These are phyloP conservation scores for Elasticomyces elasticus DNA, from an alignment of 495 filamentous ascomycete species.

Conservation along the genomic window DNA sequence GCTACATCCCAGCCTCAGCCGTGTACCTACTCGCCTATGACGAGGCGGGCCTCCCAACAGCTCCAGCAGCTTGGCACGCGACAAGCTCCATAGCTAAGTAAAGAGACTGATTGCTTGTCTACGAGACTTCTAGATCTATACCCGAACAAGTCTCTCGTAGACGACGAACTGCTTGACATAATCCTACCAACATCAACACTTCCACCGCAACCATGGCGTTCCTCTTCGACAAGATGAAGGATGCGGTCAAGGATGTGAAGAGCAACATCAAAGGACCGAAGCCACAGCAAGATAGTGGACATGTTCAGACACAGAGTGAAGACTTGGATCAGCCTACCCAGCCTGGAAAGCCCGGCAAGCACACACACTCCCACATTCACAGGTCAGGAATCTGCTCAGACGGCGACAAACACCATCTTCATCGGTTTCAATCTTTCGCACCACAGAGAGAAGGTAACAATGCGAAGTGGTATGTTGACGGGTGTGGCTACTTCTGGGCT, in stretches of 20 bases:
- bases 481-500: conserved; percentile 84
- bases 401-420: conserved; percentile 36
- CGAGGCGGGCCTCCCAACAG: background rate
- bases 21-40: background rate
- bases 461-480: conserved; percentile 90
- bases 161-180: too few species aligned
- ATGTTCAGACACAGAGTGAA: conserved; percentile 10
- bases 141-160: too few species aligned
- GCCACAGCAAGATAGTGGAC: conserved; percentile 16
- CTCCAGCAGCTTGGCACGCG: background rate
- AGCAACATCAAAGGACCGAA: conserved; percentile 42
- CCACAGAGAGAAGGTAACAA: conserved; percentile 54
- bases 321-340: too few species aligned
- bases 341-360: conserved; percentile 1
- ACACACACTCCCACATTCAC: conserved; percentile 42
- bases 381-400: conserved; percentile 40
- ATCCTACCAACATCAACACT: background rate
- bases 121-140: background rate
- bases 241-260: conserved; percentile 42
- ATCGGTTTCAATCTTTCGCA: conserved; percentile 77
- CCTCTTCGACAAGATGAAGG: conserved; percentile 49
- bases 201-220: conserved; percentile 31
- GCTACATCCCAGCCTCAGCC: background rate
- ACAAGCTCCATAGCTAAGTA: background rate
- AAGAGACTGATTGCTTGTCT: background rate